Evolutionary conservation across 2,329 filamentous ascomycete species (phyloP).

Genomic region (Diplodia sapinea): DNA sequence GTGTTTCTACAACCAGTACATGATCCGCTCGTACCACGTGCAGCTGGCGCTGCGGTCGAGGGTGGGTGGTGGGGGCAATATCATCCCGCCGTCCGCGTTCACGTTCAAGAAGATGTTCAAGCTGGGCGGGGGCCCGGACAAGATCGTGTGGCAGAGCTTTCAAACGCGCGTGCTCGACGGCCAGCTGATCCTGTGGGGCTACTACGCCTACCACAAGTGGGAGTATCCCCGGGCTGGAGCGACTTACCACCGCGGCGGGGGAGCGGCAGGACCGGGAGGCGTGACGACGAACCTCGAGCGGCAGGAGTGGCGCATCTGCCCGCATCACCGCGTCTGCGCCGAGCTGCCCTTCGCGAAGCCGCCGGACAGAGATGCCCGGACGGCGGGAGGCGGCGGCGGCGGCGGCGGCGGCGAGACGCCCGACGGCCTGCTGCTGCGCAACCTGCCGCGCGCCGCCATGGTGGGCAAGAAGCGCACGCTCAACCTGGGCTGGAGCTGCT

Average conservation of each 20-base stretch:
- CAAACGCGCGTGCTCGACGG: background rate
- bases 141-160: background rate
- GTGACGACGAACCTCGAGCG: background rate
- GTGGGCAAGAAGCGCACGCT: background rate
- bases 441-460: background rate
- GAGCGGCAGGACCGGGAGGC: background rate
- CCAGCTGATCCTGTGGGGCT: background rate
- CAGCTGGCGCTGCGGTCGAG: background rate
- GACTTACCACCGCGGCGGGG: too few species aligned
- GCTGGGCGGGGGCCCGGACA: background rate
- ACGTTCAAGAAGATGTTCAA: background rate
- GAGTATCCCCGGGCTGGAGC: background rate
- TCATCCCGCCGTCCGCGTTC: background rate
- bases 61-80: too few species aligned
- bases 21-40: background rate
- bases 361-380: background rate
- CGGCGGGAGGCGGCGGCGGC: too few species aligned
- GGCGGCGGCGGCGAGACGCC: background rate
- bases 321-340: background rate
- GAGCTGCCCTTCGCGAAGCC: background rate
- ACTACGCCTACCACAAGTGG: background rate
- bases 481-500: background rate
- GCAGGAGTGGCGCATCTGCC: background rate
- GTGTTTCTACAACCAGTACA: background rate
- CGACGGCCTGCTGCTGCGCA: background rate